Conservation (phyloP, 306 rosid genomes). For the Ziziphus jujuba region DNA sequence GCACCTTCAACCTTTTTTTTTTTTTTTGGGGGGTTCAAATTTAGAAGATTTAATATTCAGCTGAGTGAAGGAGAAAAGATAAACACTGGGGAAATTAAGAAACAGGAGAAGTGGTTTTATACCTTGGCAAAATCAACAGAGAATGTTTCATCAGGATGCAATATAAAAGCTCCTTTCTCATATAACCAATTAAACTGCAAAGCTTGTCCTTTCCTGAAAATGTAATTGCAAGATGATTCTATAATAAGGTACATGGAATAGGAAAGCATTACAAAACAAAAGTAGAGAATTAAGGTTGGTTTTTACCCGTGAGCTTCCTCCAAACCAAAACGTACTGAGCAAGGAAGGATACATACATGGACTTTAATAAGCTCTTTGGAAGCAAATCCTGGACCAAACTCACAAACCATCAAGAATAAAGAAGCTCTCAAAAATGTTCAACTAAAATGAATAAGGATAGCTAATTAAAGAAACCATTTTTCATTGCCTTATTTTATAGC, state of each 20-base stretch:
- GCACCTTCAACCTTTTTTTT: conserved; percentile 66
- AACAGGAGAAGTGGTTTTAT: conserved; percentile 7
- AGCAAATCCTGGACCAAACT: conserved; percentile 58
- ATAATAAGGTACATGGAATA: too few relatives aligned
- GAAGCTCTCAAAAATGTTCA: too few relatives aligned
- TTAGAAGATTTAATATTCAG: not conserved
- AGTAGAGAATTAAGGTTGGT: conserved; percentile 17
- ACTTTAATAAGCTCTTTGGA: conserved; percentile 64
- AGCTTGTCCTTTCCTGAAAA: conserved; percentile 90
- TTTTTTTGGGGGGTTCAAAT: not conserved
- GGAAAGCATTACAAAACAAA: not conserved
- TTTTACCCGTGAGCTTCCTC: conserved; percentile 89
- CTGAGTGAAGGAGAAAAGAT: not conserved
- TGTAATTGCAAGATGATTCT: not conserved
- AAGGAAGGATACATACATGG: conserved; percentile 92
- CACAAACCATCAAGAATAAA: not conserved
- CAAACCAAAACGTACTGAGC: conserved; percentile 88
- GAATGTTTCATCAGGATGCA: conserved; percentile 55
- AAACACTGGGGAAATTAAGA: conserved; percentile 1
- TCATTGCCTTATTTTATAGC: too few relatives aligned
- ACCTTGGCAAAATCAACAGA: conserved; percentile 88
- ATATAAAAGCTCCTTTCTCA: conserved; percentile 76
- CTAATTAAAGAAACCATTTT: too few relatives aligned
- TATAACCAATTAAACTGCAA: conserved; percentile 92
- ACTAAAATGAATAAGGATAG: too few relatives aligned